Percentiles rank a stretch among this genome's conserved stretches.
Conservation (phyloP, 2,329 filamentous ascomycete species). For the Nemania abortiva region DNA sequence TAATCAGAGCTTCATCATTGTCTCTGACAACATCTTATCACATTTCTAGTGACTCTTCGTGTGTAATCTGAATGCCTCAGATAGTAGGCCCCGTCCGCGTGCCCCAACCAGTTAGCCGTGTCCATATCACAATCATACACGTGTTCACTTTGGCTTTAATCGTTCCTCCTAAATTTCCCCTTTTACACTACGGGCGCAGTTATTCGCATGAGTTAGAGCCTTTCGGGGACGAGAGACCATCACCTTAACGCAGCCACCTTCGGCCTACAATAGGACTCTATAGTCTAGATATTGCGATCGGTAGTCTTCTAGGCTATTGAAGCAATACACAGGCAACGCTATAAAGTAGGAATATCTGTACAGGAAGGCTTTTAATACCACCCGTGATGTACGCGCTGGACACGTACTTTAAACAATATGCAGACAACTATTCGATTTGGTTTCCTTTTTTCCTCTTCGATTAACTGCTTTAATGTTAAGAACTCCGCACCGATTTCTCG, state of each 20-base stretch:
- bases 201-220: not conserved
- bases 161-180: not conserved
- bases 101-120: not conserved
- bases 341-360: not conserved
- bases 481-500: too few relatives aligned
- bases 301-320: not conserved
- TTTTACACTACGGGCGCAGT: not conserved
- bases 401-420: too few relatives aligned
- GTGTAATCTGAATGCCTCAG: conserved; percentile 4
- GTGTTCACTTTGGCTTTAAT: not conserved
- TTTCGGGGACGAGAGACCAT: not conserved
- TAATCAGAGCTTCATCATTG: conserved; percentile 39
- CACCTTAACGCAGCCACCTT: too few relatives aligned
- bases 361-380: not conserved
- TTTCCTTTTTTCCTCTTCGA: too few relatives aligned
- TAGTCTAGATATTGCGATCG: not conserved
- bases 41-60: not conserved
- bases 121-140: not conserved
- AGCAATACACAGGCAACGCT: not conserved
- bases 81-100: not conserved
- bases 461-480: too few relatives aligned
- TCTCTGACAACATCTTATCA: conserved; percentile 32
- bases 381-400: not conserved
- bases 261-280: not conserved
- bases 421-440: too few relatives aligned